Evolutionary conservation across 2,329 filamentous ascomycete species (phyloP).

Genomic region (Monosporascus sp.): DNA sequence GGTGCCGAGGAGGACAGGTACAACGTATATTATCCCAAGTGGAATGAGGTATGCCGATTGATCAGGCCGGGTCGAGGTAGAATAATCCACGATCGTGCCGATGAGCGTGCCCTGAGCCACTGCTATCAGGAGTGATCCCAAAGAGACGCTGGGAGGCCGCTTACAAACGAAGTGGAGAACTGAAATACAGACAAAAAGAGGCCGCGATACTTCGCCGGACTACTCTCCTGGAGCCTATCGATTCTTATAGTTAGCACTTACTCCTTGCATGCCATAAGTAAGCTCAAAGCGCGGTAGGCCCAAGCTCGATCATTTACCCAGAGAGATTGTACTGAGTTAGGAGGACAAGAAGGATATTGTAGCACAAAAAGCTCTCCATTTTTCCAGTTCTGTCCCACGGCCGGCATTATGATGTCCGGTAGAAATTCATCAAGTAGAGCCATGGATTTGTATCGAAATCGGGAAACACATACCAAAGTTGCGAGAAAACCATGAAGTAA

Average conservation of each 20-base stretch:
- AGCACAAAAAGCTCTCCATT: no score
- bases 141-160: background rate
- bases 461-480: constrained; percentile 21
- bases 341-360: no score
- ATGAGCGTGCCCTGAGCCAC: constrained; percentile 34
- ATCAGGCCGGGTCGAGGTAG: constrained; percentile 23
- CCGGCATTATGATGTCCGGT: no score
- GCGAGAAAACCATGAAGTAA: constrained; percentile 51
- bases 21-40: constrained; percentile 24
- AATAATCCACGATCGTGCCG: constrained; percentile 35
- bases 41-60: constrained; percentile 26
- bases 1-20: constrained; percentile 20
- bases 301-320: no score
- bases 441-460: no score
- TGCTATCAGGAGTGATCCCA: constrained; percentile 8
- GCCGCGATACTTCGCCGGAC: constrained; percentile 43
- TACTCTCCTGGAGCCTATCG: constrained; percentile 33
- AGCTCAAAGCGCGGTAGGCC: no score
- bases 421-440: no score
- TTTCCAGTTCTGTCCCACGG: no score
- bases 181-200: constrained; percentile 42
- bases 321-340: no score
- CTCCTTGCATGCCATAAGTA: background rate
- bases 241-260: background rate
- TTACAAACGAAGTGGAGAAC: constrained; percentile 40